A percentile compares a stretch with the other conserved stretches of the same genome.
Evolutionary conservation across 1,284 basidiomycete species (phyloP).

Genomic region (Heterobasidion annosum): DNA sequence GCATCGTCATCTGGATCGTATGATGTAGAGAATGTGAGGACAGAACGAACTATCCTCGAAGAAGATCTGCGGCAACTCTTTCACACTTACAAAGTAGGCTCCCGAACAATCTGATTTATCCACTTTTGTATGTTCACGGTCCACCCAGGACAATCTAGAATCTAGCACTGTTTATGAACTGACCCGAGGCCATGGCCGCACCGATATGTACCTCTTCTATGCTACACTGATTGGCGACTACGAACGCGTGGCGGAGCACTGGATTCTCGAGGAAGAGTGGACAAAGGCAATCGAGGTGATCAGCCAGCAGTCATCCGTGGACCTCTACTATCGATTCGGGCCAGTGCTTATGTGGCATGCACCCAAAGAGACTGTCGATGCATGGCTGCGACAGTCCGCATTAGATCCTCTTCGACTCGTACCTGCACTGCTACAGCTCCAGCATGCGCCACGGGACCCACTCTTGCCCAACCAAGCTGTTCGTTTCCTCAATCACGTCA

Average conservation of each 20-base stretch:
- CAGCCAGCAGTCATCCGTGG: slow-evolving; percentile 71
- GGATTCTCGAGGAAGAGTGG: slow-evolving; percentile 91
- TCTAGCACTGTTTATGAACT: slow-evolving; percentile 84
- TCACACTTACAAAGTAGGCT: slow-evolving; percentile 79
- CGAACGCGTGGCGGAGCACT: slow-evolving; percentile 86
- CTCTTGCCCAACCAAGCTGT: slow-evolving; percentile 77
- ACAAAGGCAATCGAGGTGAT: slow-evolving; percentile 82
- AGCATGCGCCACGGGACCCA: slow-evolving; percentile 60
- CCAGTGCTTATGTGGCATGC: slow-evolving; percentile 81
- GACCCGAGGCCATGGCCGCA: slow-evolving; percentile 88
- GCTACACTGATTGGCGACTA: slow-evolving; percentile 79
- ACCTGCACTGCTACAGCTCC: slow-evolving; percentile 81
- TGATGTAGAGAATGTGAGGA: slow-evolving; percentile 79
- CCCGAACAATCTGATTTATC: background rate
- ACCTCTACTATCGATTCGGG: slow-evolving; percentile 91
- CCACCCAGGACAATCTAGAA: slow-evolving; percentile 69
- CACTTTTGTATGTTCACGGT: background rate
- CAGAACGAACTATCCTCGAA: slow-evolving; percentile 80
- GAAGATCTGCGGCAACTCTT: slow-evolving; percentile 92
- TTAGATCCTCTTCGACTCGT: slow-evolving; percentile 83
- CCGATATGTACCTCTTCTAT: slow-evolving; percentile 88
- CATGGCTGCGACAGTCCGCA: slow-evolving; percentile 78
- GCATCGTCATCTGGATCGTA: slow-evolving; percentile 79
- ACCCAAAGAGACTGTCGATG: slow-evolving; percentile 85
- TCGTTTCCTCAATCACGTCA: slow-evolving; percentile 79